These are phyloP conservation scores for Vanilla planifolia DNA, from an alignment of 106 monocot genomes.

Conservation along the genomic window DNA sequence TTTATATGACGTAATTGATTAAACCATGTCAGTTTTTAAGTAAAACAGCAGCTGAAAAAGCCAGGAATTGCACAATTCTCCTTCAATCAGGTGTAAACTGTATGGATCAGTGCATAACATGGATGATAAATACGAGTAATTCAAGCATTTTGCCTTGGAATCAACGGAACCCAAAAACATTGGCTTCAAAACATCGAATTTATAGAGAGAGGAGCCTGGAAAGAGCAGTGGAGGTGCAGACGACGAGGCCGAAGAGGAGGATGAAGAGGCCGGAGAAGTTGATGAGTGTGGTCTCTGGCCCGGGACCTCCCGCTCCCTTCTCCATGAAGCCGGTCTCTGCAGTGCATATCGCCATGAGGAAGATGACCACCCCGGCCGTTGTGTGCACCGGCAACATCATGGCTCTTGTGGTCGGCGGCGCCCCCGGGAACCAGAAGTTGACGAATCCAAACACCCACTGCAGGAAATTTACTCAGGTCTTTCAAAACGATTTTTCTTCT, in stretches of 20 bases:
- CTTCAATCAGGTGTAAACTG: too few species aligned
- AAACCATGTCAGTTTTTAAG: too few species aligned
- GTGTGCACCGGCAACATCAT: constrained; percentile 46
- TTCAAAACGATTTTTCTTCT: too few species aligned
- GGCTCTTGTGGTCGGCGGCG: constrained; percentile 23
- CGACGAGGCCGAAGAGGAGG: constrained; percentile 69
- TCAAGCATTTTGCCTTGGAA: too few species aligned
- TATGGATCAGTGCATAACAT: too few species aligned
- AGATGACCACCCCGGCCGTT: constrained; percentile 51
- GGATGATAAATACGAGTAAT: too few species aligned
- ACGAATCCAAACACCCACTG: constrained; percentile 86
- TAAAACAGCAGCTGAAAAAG: too few species aligned
- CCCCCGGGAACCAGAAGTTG: constrained; percentile 57
- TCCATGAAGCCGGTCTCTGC: constrained; percentile 71
- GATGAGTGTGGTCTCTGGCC: constrained; percentile 47
- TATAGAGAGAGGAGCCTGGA: constrained; percentile 24
- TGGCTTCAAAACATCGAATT: not conserved
- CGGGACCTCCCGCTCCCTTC: constrained; percentile 26
- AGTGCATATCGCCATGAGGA: constrained; percentile 66
- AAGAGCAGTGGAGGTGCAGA: constrained; percentile 37
- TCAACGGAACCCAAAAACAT: too few species aligned
- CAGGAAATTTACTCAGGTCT: not conserved
- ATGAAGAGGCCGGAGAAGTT: constrained; percentile 70
- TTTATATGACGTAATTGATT: too few species aligned
- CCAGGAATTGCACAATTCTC: too few species aligned